Evolutionary conservation across 1,139 yeast species (phyloP).

Genomic region (Pichia sp.): DNA sequence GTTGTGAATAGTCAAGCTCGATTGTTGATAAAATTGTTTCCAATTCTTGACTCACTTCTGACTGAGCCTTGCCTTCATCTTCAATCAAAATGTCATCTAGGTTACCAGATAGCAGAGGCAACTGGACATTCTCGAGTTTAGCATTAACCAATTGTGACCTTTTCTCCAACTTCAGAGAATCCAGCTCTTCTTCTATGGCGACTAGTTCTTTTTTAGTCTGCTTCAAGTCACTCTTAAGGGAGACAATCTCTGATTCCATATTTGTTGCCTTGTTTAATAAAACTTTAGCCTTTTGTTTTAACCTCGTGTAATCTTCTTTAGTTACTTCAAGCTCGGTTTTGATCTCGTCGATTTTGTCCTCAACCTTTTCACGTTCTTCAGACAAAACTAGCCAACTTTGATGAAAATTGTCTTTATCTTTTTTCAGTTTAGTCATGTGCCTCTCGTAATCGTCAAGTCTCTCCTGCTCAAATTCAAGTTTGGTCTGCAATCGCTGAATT

Average conservation of each 20-base stretch:
- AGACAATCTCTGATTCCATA: slow-evolving; percentile 36
- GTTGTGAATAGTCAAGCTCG: slow-evolving; percentile 40
- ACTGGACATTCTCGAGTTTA: slow-evolving; percentile 62
- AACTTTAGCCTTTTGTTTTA: slow-evolving; percentile 28
- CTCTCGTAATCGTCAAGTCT: slow-evolving; percentile 46
- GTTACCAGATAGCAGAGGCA: slow-evolving; percentile 63
- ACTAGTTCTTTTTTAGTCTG: slow-evolving; percentile 35
- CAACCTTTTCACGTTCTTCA: slow-evolving; percentile 35
- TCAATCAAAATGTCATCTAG: slow-evolving; percentile 47
- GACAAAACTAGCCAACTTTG: slow-evolving; percentile 33
- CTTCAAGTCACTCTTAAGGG: slow-evolving; percentile 35
- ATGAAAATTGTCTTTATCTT: slow-evolving; percentile 36
- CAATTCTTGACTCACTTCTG: slow-evolving; percentile 14
- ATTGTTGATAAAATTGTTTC: slow-evolving; percentile 14
- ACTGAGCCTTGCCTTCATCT: slow-evolving; percentile 37
- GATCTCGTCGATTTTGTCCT: slow-evolving; percentile 39
- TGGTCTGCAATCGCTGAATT: slow-evolving; percentile 57
- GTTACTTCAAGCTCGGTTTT: slow-evolving; percentile 50
- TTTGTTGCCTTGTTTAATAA: slow-evolving; percentile 25
- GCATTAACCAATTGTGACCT: slow-evolving; percentile 64
- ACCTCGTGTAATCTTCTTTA: slow-evolving; percentile 36
- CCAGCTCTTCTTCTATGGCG: slow-evolving; percentile 48
- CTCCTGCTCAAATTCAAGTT: slow-evolving; percentile 60
- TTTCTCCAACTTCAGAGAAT: slow-evolving; percentile 55
- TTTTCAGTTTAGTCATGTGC: slow-evolving; percentile 41